These are phyloP conservation scores for Suhomyces guaymorum DNA, from an alignment of 1,139 yeast species.

Conservation along the genomic window DNA sequence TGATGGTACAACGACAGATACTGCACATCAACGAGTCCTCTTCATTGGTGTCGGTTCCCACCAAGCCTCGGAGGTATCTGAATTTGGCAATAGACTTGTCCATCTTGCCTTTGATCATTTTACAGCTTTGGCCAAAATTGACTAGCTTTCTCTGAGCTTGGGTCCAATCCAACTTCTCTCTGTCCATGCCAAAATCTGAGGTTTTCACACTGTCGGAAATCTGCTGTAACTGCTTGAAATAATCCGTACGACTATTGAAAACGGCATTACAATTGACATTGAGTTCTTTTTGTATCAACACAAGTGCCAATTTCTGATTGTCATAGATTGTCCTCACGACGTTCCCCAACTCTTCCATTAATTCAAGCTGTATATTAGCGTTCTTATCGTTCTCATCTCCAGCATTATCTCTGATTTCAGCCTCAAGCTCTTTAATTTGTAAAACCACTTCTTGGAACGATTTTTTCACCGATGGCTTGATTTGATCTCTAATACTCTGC, in stretches of 20 bases:
- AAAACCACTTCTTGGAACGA: slow-evolving; percentile 37
- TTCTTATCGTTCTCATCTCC: slow-evolving; percentile 8
- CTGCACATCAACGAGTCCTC: slow-evolving; percentile 54
- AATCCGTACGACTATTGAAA: slow-evolving; percentile 76
- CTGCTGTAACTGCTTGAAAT: slow-evolving; percentile 80
- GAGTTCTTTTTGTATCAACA: slow-evolving; percentile 47
- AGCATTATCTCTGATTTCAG: slow-evolving; percentile 21
- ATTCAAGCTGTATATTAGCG: slow-evolving; percentile 16
- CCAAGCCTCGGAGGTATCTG: slow-evolving; percentile 60
- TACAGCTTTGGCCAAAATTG: slow-evolving; percentile 10
- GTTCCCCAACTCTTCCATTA: slow-evolving; percentile 26
- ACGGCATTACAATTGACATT: slow-evolving; percentile 59
- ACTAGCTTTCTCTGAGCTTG: slow-evolving; percentile 14
- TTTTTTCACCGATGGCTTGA: slow-evolving; percentile 31
- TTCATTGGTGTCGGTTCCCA: slow-evolving; percentile 16
- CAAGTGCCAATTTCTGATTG: slow-evolving; percentile 42
- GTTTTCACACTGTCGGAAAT: slow-evolving; percentile 74
- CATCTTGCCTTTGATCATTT: slow-evolving; percentile 22
- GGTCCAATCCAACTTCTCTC: slow-evolving; percentile 20
- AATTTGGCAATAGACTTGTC: slow-evolving; percentile 53
- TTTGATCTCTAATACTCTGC: slow-evolving; percentile 29
- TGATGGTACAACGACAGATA: slow-evolving; percentile 71
- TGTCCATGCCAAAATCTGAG: slow-evolving; percentile 23
- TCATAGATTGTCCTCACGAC: slow-evolving; percentile 35
- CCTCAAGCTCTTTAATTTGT: slow-evolving; percentile 24